These are phyloP conservation scores for Aspergillus brunneoviolaceus DNA, from an alignment of 2,329 filamentous ascomycete species.

Conservation along the genomic window DNA sequence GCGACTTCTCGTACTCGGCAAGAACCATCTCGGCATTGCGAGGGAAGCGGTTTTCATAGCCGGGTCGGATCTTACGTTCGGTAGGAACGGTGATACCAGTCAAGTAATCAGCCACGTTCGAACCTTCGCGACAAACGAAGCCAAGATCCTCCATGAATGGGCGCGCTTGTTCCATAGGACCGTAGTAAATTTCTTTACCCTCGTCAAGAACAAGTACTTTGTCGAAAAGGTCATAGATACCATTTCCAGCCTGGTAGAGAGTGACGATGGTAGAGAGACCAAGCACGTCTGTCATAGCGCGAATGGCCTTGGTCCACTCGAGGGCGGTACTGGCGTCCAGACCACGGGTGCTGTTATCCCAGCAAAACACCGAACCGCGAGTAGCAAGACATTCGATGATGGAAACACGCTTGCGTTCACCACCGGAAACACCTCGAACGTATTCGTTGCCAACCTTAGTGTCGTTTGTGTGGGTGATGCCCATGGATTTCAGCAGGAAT, in stretches of 20 bases:
- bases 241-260: conserved; percentile 69
- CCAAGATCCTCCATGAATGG: conserved; percentile 66
- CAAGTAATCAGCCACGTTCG: conserved; percentile 65
- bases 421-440: conserved; percentile 65
- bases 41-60: conserved; percentile 47
- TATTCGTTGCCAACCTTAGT: conserved; percentile 69
- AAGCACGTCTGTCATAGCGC: conserved; percentile 63
- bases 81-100: conserved; percentile 63
- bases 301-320: conserved; percentile 60
- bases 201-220: conserved; percentile 68
- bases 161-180: conserved; percentile 56
- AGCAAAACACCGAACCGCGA: conserved; percentile 60
- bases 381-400: conserved; percentile 65
- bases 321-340: conserved; percentile 66
- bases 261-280: conserved; percentile 63
- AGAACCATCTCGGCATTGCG: conserved; percentile 47
- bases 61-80: conserved; percentile 46
- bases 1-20: conserved; percentile 53
- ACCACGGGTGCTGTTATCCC: conserved; percentile 67
- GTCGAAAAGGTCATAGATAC: conserved; percentile 68
- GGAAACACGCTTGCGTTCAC: conserved; percentile 68
- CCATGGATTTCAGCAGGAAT: conserved; percentile 59
- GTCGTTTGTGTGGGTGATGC: conserved; percentile 59
- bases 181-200: conserved; percentile 66
- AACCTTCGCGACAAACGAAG: conserved; percentile 61